phyloP scores from a whole-genome alignment of 2,329 filamentous ascomycete species.

The Sarocladium brachiariae region DNA sequence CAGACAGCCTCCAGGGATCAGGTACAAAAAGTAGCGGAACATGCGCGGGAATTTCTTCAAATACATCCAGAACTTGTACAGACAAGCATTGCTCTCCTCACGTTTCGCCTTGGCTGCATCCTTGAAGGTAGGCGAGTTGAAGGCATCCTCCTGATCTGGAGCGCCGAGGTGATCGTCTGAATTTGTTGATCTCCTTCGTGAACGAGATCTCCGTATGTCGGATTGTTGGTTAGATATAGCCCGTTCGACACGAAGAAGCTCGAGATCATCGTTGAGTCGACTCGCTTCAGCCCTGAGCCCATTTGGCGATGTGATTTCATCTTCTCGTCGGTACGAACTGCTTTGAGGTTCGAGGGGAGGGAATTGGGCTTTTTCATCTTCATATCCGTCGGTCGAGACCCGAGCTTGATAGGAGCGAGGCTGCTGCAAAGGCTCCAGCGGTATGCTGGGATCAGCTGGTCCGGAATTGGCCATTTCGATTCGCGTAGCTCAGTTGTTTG shows the following conservation, averaged over 20 bases:
- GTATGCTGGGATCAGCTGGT: slow-evolving; percentile 1
- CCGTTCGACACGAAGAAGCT: slow-evolving; percentile 40
- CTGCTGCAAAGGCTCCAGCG: slow-evolving; percentile 1
- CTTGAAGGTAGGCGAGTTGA: slow-evolving; percentile 29
- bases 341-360: slow-evolving; percentile 19
- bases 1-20: slow-evolving; percentile 37
- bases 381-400: background rate
- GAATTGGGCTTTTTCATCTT: slow-evolving; percentile 17
- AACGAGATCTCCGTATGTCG: slow-evolving; percentile 21
- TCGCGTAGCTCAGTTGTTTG: too few species aligned
- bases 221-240: slow-evolving; percentile 37
- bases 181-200: background rate
- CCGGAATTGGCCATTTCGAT: background rate
- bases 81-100: slow-evolving; percentile 24
- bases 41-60: slow-evolving; percentile 44
- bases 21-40: slow-evolving; percentile 41
- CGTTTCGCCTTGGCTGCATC: slow-evolving; percentile 22
- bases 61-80: slow-evolving; percentile 36
- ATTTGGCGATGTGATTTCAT: slow-evolving; percentile 13
- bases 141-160: slow-evolving; percentile 36
- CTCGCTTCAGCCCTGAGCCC: slow-evolving; percentile 24
- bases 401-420: slow-evolving; percentile 1
- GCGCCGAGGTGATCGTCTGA: slow-evolving; percentile 1
- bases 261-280: slow-evolving; percentile 41
- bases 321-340: slow-evolving; percentile 24